Evolutionary conservation across 2,329 filamentous ascomycete species (phyloP).

Genomic region (Alternaria sp.): DNA sequence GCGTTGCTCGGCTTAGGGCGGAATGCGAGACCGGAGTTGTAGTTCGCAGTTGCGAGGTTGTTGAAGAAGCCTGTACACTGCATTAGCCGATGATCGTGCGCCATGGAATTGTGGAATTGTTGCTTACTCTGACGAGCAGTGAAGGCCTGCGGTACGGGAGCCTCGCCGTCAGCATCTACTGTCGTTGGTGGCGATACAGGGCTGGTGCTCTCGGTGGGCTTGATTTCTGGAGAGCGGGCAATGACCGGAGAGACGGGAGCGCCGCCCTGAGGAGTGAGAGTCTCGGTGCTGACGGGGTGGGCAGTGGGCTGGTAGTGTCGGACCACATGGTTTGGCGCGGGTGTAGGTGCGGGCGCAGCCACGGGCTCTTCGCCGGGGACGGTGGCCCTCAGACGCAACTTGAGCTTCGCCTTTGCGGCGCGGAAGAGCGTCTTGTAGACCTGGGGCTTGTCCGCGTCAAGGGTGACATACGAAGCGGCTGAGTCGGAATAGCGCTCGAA

Average conservation of each 20-base stretch:
- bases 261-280: slow-evolving; percentile 26
- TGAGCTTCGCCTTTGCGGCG: slow-evolving; percentile 96
- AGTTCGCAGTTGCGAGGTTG: slow-evolving; percentile 35
- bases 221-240: slow-evolving; percentile 32
- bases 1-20: slow-evolving; percentile 48
- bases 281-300: slow-evolving; percentile 38
- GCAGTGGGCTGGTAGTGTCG: slow-evolving; percentile 23
- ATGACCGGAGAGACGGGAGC: slow-evolving; percentile 37
- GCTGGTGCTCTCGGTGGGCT: slow-evolving; percentile 23
- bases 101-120: background rate
- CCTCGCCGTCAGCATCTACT: slow-evolving; percentile 40
- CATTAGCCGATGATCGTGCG: slow-evolving; percentile 14
- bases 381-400: slow-evolving; percentile 85
- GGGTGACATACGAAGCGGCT: slow-evolving; percentile 76
- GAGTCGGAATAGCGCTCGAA: slow-evolving; percentile 98
- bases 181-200: slow-evolving; percentile 32
- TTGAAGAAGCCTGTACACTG: slow-evolving; percentile 35
- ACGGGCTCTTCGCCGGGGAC: slow-evolving; percentile 59
- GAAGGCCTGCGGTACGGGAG: slow-evolving; percentile 52
- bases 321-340: slow-evolving; percentile 17
- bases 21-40: slow-evolving; percentile 43
- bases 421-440: slow-evolving; percentile 98
- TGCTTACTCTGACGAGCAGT: slow-evolving; percentile 41
- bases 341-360: slow-evolving; percentile 17
- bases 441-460: slow-evolving; percentile 76